These are phyloP conservation scores for Ulmus americana DNA, from an alignment of 331 rosid genomes.

Conservation along the genomic window DNA sequence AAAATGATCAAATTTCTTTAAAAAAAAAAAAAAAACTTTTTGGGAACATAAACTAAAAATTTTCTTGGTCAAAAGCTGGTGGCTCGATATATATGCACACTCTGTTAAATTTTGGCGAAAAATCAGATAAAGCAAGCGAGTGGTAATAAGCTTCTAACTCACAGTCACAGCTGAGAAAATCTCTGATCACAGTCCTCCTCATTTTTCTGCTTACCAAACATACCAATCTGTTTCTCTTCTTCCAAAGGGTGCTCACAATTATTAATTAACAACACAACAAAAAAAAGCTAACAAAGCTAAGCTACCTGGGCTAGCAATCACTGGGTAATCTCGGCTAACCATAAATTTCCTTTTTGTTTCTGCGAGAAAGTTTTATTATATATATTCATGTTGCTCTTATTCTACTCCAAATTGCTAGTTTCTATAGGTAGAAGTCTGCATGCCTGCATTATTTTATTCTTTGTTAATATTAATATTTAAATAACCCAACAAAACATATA, in stretches of 20 bases:
- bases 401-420: neutral
- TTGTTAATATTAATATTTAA: constrained; percentile 7
- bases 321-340: constrained; percentile 39
- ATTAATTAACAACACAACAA: neutral
- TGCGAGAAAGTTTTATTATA: constrained; percentile 16
- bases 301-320: constrained; percentile 23
- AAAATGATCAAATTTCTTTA: neutral
- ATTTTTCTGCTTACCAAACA: constrained; percentile 2
- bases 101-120: neutral
- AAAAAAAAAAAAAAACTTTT: neutral
- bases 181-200: constrained; percentile 6
- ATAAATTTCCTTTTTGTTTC: constrained; percentile 37
- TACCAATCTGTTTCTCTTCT: constrained; percentile 2
- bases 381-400: neutral
- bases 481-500: neutral
- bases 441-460: constrained; percentile 20
- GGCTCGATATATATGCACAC: constrained; percentile 1
- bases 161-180: neutral
- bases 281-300: neutral
- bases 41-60: neutral
- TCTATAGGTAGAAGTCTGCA: constrained; percentile 1
- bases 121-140: neutral
- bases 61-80: constrained; percentile 2
- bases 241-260: constrained; percentile 3
- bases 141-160: neutral